Evolutionary conservation across 176 grass and related monocot species (phyloP).

Genomic region (Cenchrus fungigraminus): DNA sequence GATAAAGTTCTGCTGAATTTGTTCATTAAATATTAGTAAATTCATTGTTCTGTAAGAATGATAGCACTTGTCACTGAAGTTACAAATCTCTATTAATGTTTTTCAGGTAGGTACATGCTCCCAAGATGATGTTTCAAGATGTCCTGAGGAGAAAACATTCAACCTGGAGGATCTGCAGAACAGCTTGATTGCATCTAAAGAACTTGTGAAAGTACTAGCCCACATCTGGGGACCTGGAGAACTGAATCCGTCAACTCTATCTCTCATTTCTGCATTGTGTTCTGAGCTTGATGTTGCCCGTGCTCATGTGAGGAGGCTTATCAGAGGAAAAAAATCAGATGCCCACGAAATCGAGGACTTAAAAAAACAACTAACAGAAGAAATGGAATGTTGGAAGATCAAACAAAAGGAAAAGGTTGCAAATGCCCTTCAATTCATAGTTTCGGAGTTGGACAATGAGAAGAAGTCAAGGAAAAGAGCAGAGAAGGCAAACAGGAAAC

Average conservation of each 20-base stretch:
- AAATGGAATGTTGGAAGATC: conserved; percentile 64
- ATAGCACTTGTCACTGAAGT: background rate
- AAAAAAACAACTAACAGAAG: conserved; percentile 35
- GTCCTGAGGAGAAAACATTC: conserved; percentile 27
- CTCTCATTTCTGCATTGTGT: conserved; percentile 68
- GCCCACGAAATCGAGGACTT: background rate
- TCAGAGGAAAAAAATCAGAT: conserved; percentile 49
- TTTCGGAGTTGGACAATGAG: conserved; percentile 63
- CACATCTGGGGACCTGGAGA: conserved; percentile 62
- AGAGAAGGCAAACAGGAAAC: conserved; percentile 68
- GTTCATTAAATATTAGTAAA: background rate
- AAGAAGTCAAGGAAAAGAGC: conserved; percentile 75
- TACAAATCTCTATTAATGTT: conserved; percentile 4
- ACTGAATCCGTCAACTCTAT: conserved; percentile 51
- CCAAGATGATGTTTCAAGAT: conserved; percentile 37
- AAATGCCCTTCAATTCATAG: conserved; percentile 46
- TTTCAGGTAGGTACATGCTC: conserved; percentile 45
- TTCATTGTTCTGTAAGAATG: background rate
- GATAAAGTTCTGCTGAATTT: background rate
- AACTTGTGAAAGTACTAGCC: conserved; percentile 71
- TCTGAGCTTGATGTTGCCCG: conserved; percentile 65
- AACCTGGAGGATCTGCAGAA: conserved; percentile 62
- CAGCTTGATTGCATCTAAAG: conserved; percentile 70
- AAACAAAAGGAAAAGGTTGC: conserved; percentile 66
- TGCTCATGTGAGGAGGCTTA: conserved; percentile 54